These are phyloP conservation scores for Metarhizium rileyi DNA, from an alignment of 2,329 filamentous ascomycete genomes.

Conservation along the genomic window DNA sequence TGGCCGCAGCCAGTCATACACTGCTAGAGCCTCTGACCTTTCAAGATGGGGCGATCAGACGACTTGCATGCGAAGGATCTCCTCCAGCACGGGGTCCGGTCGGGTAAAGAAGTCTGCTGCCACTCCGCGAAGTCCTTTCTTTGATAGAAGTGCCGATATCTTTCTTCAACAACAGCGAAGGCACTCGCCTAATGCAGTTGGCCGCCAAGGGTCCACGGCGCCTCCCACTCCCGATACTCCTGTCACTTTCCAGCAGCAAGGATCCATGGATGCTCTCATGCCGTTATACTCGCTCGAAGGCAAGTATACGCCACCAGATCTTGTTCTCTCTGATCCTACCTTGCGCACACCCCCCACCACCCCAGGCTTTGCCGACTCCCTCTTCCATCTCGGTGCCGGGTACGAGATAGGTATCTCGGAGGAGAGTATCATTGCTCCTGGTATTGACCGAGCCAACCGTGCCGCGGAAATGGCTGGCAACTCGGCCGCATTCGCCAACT, in stretches of 20 bases:
- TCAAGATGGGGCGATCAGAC: constrained; percentile 33
- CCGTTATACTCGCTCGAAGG: constrained; percentile 22
- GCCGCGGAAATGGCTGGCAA: constrained; percentile 36
- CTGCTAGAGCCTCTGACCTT: constrained; percentile 40
- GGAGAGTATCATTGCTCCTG: constrained; percentile 39
- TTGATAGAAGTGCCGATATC: constrained; percentile 36
- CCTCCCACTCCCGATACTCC: constrained; percentile 42
- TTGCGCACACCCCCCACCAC: constrained; percentile 45
- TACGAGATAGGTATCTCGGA: constrained; percentile 32
- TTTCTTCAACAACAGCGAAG: constrained; percentile 33
- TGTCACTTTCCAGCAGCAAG: constrained; percentile 27
- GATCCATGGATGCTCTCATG: constrained; percentile 29
- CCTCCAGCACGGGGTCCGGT: constrained; percentile 36
- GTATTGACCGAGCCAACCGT: constrained; percentile 32
- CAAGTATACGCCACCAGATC: constrained; percentile 20
- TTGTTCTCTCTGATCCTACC: constrained; percentile 30
- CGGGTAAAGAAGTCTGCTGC: constrained; percentile 22
- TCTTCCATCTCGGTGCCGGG: constrained; percentile 30
- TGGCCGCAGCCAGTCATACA: constrained; percentile 31
- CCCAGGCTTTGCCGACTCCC: constrained; percentile 35
- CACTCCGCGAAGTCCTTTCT: constrained; percentile 27
- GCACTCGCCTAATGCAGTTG: constrained; percentile 31
- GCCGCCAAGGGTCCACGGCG: constrained; percentile 30
- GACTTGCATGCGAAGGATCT: constrained; percentile 43
- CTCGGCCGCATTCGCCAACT: constrained; percentile 32